Percentiles rank a stretch among this genome's conserved stretches.
Conservation (phyloP, 768 basidiomycete species). For the Rhizopogon roseolus region DNA sequence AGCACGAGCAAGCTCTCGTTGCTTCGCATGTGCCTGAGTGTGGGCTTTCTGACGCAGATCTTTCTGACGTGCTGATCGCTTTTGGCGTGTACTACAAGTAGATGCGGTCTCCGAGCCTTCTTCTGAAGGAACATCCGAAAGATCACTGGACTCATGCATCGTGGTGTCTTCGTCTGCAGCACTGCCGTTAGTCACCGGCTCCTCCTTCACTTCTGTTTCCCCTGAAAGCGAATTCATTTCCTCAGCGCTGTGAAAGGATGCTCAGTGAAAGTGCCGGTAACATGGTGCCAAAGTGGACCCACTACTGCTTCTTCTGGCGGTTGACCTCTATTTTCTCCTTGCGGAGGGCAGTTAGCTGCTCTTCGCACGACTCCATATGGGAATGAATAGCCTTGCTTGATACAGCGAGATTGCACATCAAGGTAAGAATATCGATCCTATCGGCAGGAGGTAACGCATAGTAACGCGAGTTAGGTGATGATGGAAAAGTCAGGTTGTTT, state of each 20-base stretch:
- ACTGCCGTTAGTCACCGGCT: constrained; percentile 29
- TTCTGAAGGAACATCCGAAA: constrained; percentile 68
- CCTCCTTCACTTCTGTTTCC: constrained; percentile 48
- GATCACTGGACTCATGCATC: constrained; percentile 65
- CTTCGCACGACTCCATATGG: constrained; percentile 89
- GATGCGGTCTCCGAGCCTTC: constrained; percentile 58
- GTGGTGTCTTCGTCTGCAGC: constrained; percentile 48
- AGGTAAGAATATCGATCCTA: constrained; percentile 80
- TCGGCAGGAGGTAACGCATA: constrained; percentile 67
- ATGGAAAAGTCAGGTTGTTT: constrained; percentile 33
- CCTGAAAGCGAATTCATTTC: constrained; percentile 65
- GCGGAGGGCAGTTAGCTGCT: constrained; percentile 83
- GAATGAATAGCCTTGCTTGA: constrained; percentile 86
- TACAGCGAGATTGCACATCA: constrained; percentile 85
- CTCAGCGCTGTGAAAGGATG: constrained; percentile 46
- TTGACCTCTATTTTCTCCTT: constrained; percentile 97
- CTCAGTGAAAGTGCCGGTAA: constrained; percentile 8
- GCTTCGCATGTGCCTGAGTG: constrained; percentile 62
- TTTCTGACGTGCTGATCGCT: constrained; percentile 44
- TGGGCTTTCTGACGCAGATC: constrained; percentile 49
- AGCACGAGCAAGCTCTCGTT: constrained; percentile 71
- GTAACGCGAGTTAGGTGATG: constrained; percentile 67
- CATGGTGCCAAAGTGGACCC: constrained; percentile 29
- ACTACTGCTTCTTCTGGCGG: constrained; percentile 85
- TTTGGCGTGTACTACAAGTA: constrained; percentile 34